A percentile compares a stretch with the other conserved stretches of the same genome.
These are phyloP conservation scores for Casuarina equisetifolia DNA, from an alignment of 306 rosid species.

Conservation along the genomic window DNA sequence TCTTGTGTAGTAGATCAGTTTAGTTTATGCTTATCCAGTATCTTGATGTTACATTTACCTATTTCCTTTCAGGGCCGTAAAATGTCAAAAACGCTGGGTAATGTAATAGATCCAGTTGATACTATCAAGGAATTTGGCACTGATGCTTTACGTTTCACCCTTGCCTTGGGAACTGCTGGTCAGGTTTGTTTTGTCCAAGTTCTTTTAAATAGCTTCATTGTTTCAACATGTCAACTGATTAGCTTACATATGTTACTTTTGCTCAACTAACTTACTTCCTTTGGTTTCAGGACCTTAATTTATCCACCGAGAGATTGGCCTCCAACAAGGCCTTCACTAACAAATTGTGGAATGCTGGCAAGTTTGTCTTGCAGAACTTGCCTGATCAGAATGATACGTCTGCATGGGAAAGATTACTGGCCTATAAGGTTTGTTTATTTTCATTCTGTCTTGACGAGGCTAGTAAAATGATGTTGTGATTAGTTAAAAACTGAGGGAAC, in stretches of 20 bases:
- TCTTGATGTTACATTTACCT: conserved; percentile 10
- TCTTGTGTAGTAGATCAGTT: neutral
- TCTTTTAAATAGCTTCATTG: conserved; percentile 8
- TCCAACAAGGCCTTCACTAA: conserved; percentile 95
- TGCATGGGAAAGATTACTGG: conserved; percentile 63
- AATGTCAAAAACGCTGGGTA: conserved; percentile 94
- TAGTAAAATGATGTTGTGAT: neutral
- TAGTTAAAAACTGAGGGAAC: neutral
- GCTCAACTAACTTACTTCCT: conserved; percentile 4
- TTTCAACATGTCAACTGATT: conserved; percentile 18
- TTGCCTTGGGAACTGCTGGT: conserved; percentile 97
- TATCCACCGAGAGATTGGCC: conserved; percentile 78
- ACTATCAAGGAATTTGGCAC: conserved; percentile 89
- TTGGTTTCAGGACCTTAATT: conserved; percentile 83
- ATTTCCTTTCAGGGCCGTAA: conserved; percentile 72
- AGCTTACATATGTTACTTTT: conserved; percentile 6
- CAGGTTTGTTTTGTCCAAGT: conserved; percentile 59
- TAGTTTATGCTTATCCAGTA: conserved; percentile 2
- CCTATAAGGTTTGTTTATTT: conserved; percentile 48
- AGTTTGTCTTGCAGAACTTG: conserved; percentile 81
- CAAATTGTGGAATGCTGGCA: conserved; percentile 98
- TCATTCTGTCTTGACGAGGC: neutral
- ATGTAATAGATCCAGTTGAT: conserved; percentile 89
- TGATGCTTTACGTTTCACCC: conserved; percentile 91
- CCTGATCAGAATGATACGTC: conserved; percentile 57